Conservation (phyloP, 192 early-diverging fungal species). For the Linnemannia zychae region DNA sequence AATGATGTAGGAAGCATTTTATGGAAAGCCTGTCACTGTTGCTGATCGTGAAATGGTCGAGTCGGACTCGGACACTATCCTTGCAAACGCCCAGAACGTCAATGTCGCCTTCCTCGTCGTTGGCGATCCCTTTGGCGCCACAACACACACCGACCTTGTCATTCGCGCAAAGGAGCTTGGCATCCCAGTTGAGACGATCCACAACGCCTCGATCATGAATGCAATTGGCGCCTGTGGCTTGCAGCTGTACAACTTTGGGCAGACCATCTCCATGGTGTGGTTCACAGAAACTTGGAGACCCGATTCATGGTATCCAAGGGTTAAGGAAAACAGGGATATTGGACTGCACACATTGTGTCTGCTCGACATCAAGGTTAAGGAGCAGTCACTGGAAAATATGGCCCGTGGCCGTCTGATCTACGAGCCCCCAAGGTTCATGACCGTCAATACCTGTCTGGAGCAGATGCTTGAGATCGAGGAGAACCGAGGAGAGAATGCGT, state of each 20-base stretch:
- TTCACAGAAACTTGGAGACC: constrained; percentile 98
- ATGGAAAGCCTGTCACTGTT: constrained; percentile 86
- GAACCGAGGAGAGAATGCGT: constrained; percentile 78
- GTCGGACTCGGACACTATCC: constrained; percentile 89
- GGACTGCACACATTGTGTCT: constrained; percentile 96
- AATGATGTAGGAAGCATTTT: constrained; percentile 84
- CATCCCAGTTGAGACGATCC: constrained; percentile 92
- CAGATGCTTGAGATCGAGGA: constrained; percentile 96
- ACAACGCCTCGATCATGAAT: constrained; percentile 99
- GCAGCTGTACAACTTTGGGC: constrained; percentile 98
- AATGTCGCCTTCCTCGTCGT: constrained; percentile 98
- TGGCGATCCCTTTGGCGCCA: constrained; percentile 97
- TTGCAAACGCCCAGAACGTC: constrained; percentile 86
- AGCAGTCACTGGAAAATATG: constrained; percentile 96
- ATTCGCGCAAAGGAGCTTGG: constrained; percentile 89
- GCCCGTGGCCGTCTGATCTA: constrained; percentile 92
- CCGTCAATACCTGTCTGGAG: constrained; percentile 91
- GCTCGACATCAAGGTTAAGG: constrained; percentile 98
- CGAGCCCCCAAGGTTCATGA: constrained; percentile 99
- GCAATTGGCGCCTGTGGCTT: constrained; percentile 95
- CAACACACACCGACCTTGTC: constrained; percentile 97
- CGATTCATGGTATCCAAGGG: constrained; percentile 95
- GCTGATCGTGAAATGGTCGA: constrained; percentile 99
- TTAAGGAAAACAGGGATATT: constrained; percentile 86
- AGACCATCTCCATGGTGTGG: constrained; percentile 98